These are phyloP conservation scores for Vigna trinervia DNA, from an alignment of 306 rosid species.

Conservation along the genomic window DNA sequence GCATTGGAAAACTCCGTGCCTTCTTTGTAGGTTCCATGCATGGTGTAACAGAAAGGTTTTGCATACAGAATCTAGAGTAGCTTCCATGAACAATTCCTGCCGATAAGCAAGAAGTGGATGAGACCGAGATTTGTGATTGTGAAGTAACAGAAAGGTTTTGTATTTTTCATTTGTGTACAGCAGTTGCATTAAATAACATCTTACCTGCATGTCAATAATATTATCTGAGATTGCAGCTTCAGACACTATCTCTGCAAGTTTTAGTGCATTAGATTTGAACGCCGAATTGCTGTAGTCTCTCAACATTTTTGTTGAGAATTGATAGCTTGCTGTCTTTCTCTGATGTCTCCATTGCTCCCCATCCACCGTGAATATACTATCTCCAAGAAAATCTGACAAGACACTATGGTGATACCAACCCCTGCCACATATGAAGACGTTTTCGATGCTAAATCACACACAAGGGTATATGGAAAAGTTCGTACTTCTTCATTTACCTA, in stretches of 20 bases:
- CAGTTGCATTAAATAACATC: not conserved
- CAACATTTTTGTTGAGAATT: conserved; percentile 64
- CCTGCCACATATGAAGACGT: conserved; percentile 45
- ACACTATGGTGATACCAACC: conserved; percentile 57
- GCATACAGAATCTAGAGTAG: conserved; percentile 44
- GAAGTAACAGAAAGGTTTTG: not conserved
- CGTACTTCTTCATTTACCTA: no score
- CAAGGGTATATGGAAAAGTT: not conserved
- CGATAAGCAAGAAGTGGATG: not conserved
- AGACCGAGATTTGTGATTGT: not conserved
- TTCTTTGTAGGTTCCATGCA: conserved; percentile 48
- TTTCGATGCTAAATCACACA: not conserved
- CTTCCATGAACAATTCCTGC: conserved; percentile 47
- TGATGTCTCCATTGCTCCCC: conserved; percentile 71
- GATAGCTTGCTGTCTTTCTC: conserved; percentile 67
- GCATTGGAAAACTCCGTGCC: conserved; percentile 48
- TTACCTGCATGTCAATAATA: conserved; percentile 60
- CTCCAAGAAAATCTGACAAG: conserved; percentile 68
- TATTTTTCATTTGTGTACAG: not conserved
- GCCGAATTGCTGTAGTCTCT: conserved; percentile 58
- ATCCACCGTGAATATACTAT: conserved; percentile 75
- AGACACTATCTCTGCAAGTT: conserved; percentile 56
- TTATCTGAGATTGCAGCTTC: conserved; percentile 53
- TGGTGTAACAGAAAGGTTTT: not conserved
- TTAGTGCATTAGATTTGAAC: conserved; percentile 58